Base-by-base conservation (phyloP, 257 asterid genomes). In the Jaltomata sinuosa region DNA sequence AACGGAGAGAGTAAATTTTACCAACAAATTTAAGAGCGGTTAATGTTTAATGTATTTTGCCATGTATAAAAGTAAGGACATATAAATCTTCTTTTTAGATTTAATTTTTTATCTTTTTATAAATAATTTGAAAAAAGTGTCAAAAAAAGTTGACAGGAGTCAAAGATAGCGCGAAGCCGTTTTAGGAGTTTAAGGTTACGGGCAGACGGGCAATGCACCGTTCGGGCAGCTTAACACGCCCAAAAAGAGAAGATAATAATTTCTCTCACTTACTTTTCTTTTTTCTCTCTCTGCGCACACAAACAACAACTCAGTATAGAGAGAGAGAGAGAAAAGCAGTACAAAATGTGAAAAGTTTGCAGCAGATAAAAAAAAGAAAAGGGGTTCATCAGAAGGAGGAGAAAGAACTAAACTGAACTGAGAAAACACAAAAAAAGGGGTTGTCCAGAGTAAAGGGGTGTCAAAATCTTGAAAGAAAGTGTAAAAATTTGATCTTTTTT, bases 141-240 rank as follows among this genome's bases (percentile, higher is more conserved):
- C 54, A 81, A 81, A 89, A 81, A 81, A 89, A 88, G 80, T 89
- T 81, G 89, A 83, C 88, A 81, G 89, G 83, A 87, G 88, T 86
- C 88, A 91, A 91, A 89, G 88, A 85, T 78, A 87, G 88, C 82
- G 87, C 83, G 97, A 93, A 92, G 90, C 88, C 90, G 93, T 92
- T 95, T 88, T 80, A 36, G 6, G 5, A 78, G 85, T 45, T 85
- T 81, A 65, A 34, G 81, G 89, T 85, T 54, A 38, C 86, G 95
- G 95, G 95, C 90, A 91, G 92, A 18, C 90, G 94, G 95, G 93
- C 87, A 88, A 81, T 68, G 79, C 83, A 78, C 85, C 92, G 95
- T 87, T 93, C 93, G 97, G 97, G 91, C 92, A 94, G 89, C 84
- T 77, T 89, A 91, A 87, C 93, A 86, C 91, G 92, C 94, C 91